Evolutionary conservation across 805 yeast species (phyloP), one percentile per base, ranked within the genome.

Genomic region (Candida ascalaphidarum): DNA sequence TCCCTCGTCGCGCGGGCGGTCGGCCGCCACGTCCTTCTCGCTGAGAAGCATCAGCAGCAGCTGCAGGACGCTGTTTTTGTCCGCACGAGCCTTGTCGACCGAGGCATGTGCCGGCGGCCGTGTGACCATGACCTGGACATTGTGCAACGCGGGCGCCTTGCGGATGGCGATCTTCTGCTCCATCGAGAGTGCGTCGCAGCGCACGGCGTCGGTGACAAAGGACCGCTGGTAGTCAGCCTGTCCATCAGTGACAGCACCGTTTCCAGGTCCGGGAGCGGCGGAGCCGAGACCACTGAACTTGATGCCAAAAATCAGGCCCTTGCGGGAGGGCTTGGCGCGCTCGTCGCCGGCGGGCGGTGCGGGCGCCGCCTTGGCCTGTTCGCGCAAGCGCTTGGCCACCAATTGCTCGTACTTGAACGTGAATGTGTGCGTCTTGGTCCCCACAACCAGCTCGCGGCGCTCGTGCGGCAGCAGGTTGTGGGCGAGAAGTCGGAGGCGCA

Each of bases 401-500:
- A 62, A 37, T 37, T 52, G 59, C 29, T 61, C 67, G 33, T 62
- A 62, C 29, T 61, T 61, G 25, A 43, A 38, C 14, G 65, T 54
- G 40, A 61, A 62, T 4, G 39, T 40, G 33, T 62, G 68, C 3
- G 51, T 41, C 25, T 46, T 46, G 8, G 47, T 43, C 4, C 68
- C 68, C 10, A 44, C 27, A 13, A 54, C 43, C 6, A 40, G 35
- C n/a, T 41, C 28, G 27, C 50, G 47, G 9, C 50, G 48, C 10
- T 55, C 61, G 35, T 59, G 68, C 5, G 46, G 40, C 2, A 47
- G 38, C 6, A 27, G 26, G 18, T 52, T 53, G 36, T 62, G 60
- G n/a, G 39, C 31, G 8, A 57, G 34, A 16, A 62, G 65, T 29
- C 59, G 54, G 27, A 75, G 50, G 2, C 96, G 69, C 44, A 92